Percentiles rank a stretch among this genome's conserved stretches.
phyloP scores from a whole-genome alignment of 352 stramenopile genomes.

The Pythium aphanidermatum region DNA sequence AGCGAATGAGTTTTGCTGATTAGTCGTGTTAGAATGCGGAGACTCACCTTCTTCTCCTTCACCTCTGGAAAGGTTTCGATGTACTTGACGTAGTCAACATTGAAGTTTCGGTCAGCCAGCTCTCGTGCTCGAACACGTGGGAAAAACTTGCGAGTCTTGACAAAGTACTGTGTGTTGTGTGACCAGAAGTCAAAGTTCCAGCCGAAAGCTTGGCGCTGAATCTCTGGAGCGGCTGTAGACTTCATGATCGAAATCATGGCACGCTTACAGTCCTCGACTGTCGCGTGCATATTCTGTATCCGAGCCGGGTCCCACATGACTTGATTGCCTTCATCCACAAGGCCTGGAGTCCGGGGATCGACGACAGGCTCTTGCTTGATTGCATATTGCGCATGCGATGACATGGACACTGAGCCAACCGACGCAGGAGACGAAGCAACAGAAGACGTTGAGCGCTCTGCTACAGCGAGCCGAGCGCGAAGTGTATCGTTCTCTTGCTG shows the following conservation, averaged over 20 bases:
- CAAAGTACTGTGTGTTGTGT: slow-evolving; percentile 44
- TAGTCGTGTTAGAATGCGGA: neutral
- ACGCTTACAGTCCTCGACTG: slow-evolving; percentile 22
- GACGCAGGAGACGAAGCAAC: slow-evolving; percentile 4
- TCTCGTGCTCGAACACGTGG: slow-evolving; percentile 40
- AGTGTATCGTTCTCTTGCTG: slow-evolving; percentile 41
- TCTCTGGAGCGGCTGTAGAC: slow-evolving; percentile 25
- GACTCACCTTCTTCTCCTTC: slow-evolving; percentile 37
- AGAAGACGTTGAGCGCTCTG: neutral
- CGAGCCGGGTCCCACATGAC: slow-evolving; percentile 13
- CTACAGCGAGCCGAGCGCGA: slow-evolving; percentile 1
- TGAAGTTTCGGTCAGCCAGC: slow-evolving; percentile 47
- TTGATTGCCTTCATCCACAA: slow-evolving; percentile 1
- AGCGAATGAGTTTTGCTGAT: neutral
- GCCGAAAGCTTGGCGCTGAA: slow-evolving; percentile 45
- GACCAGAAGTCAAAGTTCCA: slow-evolving; percentile 66
- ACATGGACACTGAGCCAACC: neutral
- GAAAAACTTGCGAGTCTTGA: slow-evolving; percentile 58
- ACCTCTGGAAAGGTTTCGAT: slow-evolving; percentile 57
- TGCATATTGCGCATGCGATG: neutral
- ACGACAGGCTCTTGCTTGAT: slow-evolving; percentile 2
- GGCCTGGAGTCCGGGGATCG: neutral
- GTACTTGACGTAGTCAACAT: slow-evolving; percentile 43
- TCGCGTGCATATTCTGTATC: slow-evolving; percentile 26
- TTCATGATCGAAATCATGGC: slow-evolving; percentile 39